Evolutionary conservation across 2,329 filamentous ascomycete species (phyloP).

Genomic region (Daldinia sp.): DNA sequence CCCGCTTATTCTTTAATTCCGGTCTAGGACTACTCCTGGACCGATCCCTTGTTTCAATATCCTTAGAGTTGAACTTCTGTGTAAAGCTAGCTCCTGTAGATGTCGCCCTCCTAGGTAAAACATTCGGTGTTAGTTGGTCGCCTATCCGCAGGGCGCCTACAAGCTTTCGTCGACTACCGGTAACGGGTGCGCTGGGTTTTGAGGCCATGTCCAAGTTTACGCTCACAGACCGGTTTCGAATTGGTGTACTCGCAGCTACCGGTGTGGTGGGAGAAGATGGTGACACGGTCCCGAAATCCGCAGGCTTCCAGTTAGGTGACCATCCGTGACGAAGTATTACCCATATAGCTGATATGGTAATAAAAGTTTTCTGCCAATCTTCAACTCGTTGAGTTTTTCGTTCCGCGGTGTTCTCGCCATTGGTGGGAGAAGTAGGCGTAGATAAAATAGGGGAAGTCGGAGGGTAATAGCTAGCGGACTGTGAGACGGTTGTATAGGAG

Average conservation of each 20-base stretch:
- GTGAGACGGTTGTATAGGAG: slow-evolving; percentile 70
- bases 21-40: slow-evolving; percentile 19
- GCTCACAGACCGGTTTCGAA: slow-evolving; percentile 43
- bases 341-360: slow-evolving; percentile 65
- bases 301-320: slow-evolving; percentile 54
- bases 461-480: slow-evolving; percentile 62
- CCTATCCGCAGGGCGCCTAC: slow-evolving; percentile 28
- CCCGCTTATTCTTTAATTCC: slow-evolving; percentile 41
- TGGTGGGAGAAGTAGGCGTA: slow-evolving; percentile 32
- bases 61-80: slow-evolving; percentile 53
- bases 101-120: slow-evolving; percentile 56
- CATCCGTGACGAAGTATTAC: slow-evolving; percentile 62
- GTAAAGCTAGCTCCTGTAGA: slow-evolving; percentile 63
- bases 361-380: slow-evolving; percentile 61
- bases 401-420: slow-evolving; percentile 41
- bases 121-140: slow-evolving; percentile 34
- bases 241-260: slow-evolving; percentile 19
- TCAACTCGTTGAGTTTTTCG: slow-evolving; percentile 57
- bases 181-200: slow-evolving; percentile 26
- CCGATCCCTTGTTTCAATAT: slow-evolving; percentile 33
- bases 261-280: slow-evolving; percentile 24
- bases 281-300: slow-evolving; percentile 42
- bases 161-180: slow-evolving; percentile 34
- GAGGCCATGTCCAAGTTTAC: slow-evolving; percentile 35
- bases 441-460: slow-evolving; percentile 55